Evolutionary conservation across 805 yeast species (phyloP), one percentile per base, ranked within the genome.

Genomic region (Kurtzmaniella cleridarum): DNA sequence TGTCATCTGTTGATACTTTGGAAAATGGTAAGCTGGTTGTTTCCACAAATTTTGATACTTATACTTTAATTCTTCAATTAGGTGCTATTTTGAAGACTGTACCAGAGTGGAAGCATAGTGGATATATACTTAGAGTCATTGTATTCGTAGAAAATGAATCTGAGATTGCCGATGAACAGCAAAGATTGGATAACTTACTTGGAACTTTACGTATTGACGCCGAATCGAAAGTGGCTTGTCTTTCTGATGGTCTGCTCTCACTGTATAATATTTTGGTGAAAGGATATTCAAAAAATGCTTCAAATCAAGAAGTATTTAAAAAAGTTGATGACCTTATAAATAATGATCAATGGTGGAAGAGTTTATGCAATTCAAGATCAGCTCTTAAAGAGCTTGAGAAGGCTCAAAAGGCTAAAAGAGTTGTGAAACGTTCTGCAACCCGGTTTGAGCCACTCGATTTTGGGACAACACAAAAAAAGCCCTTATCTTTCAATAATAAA

Each of bases 81-180:
- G 98, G 98, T 3, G 95, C 96, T 1, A 91, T 93, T 48, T 65
- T 93, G 41, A 79, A 85, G 9, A 90, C 98, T 0, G 98, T 93
- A 3, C 95, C 95, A 1, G 84, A 82, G 32, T 93, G 99, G 99
- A 80, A 85, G 46, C 70, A 70, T 35, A 79, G 84, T 0, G 54
- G 56, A 18, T 93, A 88, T 54, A 64, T 59, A 5, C 57, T 93
- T 29, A 69, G 98, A 42, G 88, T 93, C 9, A 80, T 93, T 37
- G 95, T 85, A 0, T 91, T 93, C 69, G 97, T 93, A 24, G 98
- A 93, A 60, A 71, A 71, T 41, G 69, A 66, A 33, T 64, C 64
- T 0, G 97, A 90, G 47, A 76, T 87, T 20, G 71, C 62, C 2
- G 88, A 84, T 35, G 99, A 93, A 53, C 60, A 59, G 14, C 59